phyloP scores from a whole-genome alignment of 2,329 filamentous ascomycete genomes.

The Monilinia laxa region DNA sequence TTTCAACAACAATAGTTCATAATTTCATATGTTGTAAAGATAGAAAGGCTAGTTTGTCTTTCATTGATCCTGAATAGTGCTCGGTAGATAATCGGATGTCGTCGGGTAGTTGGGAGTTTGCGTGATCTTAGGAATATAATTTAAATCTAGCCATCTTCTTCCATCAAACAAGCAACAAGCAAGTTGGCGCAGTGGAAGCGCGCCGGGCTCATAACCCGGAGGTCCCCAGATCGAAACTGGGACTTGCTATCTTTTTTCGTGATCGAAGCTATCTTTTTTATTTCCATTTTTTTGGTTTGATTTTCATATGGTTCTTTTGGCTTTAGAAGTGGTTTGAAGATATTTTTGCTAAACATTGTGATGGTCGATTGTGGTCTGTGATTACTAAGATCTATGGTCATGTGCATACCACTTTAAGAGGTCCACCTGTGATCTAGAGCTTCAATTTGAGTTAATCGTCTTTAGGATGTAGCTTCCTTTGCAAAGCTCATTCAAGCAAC shows the following conservation, averaged over 20 bases:
- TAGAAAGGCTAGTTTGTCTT: not conserved
- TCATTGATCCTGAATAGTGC: not conserved
- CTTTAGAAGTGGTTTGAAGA: too few relatives aligned
- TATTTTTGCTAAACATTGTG: not conserved
- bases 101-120: too few relatives aligned
- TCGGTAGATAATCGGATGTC: not conserved
- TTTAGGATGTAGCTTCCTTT: too few relatives aligned
- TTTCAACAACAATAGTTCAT: not conserved
- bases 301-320: not conserved
- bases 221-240: conserved; percentile 42
- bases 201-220: conserved; percentile 44
- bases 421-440: too few relatives aligned
- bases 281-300: not conserved
- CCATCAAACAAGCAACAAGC: conserved; percentile 29
- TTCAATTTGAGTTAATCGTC: too few relatives aligned
- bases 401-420: not conserved
- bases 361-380: not conserved
- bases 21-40: not conserved
- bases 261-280: too few relatives aligned
- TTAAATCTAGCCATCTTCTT: rapidly evolving
- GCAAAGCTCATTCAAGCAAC: not conserved
- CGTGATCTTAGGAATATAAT: too few relatives aligned
- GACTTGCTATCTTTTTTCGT: conserved; percentile 4
- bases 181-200: conserved; percentile 44
- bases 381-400: not conserved